These are phyloP conservation scores for Tetraselmis striata DNA, from an alignment of 139 green algal species.

Conservation along the genomic window DNA sequence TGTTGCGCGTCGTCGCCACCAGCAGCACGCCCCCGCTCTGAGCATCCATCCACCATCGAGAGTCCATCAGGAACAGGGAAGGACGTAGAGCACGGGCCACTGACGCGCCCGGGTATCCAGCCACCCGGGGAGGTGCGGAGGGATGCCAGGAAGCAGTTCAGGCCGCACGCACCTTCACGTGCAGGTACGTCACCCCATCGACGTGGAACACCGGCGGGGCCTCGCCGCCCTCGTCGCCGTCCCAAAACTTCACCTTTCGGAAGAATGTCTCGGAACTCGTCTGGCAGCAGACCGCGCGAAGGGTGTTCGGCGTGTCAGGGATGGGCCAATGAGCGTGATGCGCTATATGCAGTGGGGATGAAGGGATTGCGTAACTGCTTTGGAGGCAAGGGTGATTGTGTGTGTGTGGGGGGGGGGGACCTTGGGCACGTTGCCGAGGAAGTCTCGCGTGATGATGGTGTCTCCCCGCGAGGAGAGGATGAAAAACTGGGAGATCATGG, in stretches of 20 bases:
- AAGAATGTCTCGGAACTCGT: conserved; percentile 83
- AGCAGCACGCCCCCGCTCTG: conserved; percentile 76
- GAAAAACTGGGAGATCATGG: conserved; percentile 88
- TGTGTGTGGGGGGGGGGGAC: conserved; percentile 11
- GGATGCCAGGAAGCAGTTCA: too few relatives aligned
- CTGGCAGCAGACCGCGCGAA: conserved; percentile 25
- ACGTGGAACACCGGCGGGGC: conserved; percentile 84
- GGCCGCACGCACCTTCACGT: conserved; percentile 54
- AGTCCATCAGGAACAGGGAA: too few relatives aligned
- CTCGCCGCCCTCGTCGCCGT: conserved; percentile 46
- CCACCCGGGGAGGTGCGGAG: too few relatives aligned
- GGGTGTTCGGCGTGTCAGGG: background rate
- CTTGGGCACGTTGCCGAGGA: conserved; percentile 79
- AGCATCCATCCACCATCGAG: background rate
- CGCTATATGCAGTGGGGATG: background rate
- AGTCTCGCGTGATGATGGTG: conserved; percentile 86
- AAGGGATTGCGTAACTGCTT: background rate
- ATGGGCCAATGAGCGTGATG: background rate
- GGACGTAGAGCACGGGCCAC: too few relatives aligned
- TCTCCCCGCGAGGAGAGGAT: conserved; percentile 84
- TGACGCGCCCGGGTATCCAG: too few relatives aligned
- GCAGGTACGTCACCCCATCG: conserved; percentile 93
- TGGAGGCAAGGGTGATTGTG: background rate
- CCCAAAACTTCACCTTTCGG: conserved; percentile 81
- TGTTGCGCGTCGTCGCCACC: conserved; percentile 81